phyloP scores from a whole-genome alignment of 2,329 filamentous ascomycete genomes.

The Cylindrodendrum hubeiense region DNA sequence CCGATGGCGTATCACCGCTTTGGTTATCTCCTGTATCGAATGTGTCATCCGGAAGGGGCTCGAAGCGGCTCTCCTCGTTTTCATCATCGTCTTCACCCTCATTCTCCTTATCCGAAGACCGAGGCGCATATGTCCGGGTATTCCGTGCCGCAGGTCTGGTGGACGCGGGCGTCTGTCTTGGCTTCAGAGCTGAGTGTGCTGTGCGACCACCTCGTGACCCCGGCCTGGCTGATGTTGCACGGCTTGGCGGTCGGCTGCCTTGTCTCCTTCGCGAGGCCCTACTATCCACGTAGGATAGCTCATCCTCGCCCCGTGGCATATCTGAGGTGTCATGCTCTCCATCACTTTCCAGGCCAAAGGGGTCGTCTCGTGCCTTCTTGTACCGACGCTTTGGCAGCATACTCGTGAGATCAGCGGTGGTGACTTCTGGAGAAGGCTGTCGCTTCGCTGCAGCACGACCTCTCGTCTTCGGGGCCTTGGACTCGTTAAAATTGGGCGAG shows the following conservation, averaged over 20 bases:
- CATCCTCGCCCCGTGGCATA: constrained; percentile 67
- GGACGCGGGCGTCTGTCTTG: constrained; percentile 38
- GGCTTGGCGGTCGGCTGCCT: constrained; percentile 47
- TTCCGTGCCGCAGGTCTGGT: constrained; percentile 42
- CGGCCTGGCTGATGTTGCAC: constrained; percentile 43
- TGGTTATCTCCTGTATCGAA: constrained; percentile 50
- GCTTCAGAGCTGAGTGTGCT: constrained; percentile 40
- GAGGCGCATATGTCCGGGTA: constrained; percentile 63
- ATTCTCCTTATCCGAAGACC: constrained; percentile 71
- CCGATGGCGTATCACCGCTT: constrained; percentile 54
- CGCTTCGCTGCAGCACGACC: constrained; percentile 48
- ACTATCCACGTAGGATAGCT: constrained; percentile 62
- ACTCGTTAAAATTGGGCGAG: constrained; percentile 67
- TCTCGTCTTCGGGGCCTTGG: constrained; percentile 44
- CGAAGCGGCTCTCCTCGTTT: constrained; percentile 55
- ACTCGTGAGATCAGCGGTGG: constrained; percentile 66
- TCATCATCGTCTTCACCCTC: constrained; percentile 53
- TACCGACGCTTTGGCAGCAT: constrained; percentile 66
- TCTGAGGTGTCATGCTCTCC: constrained; percentile 62
- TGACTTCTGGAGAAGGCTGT: constrained; percentile 58
- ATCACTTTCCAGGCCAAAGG: constrained; percentile 58
- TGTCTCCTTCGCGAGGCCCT: constrained; percentile 50
- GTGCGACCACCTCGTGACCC: constrained; percentile 43
- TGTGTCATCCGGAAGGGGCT: constrained; percentile 60
- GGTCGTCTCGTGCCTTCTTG: constrained; percentile 51